Percentiles rank a stretch among this genome's conserved stretches.
These are phyloP conservation scores for Jaltomata sinuosa DNA, from an alignment of 257 asterid genomes.

Conservation along the genomic window DNA sequence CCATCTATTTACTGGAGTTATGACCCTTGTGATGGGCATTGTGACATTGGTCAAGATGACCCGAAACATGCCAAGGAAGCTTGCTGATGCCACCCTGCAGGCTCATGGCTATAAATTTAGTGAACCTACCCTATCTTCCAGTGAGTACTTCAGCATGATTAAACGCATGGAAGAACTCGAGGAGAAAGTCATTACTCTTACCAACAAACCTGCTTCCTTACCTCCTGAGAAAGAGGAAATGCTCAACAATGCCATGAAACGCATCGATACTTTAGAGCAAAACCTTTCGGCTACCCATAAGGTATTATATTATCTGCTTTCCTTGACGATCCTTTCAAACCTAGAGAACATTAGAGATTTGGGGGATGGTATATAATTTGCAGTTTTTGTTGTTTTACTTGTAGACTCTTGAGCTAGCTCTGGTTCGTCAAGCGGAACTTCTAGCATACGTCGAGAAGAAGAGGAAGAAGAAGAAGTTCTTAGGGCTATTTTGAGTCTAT, in stretches of 20 bases:
- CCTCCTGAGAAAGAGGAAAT: slow-evolving; percentile 80
- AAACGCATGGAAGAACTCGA: slow-evolving; percentile 85
- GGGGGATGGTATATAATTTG: background rate
- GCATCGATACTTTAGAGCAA: slow-evolving; percentile 66
- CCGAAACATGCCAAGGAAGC: slow-evolving; percentile 76
- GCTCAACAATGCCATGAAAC: slow-evolving; percentile 51
- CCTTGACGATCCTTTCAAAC: background rate
- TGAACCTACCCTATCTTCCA: slow-evolving; percentile 38
- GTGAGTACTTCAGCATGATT: slow-evolving; percentile 71
- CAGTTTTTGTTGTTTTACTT: background rate
- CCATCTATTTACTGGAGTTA: slow-evolving; percentile 60
- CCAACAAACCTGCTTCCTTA: slow-evolving; percentile 44
- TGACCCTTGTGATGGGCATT: slow-evolving; percentile 76
- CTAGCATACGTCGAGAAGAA: slow-evolving; percentile 68
- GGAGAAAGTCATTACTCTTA: slow-evolving; percentile 45
- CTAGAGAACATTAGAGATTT: background rate
- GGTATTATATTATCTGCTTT: background rate
- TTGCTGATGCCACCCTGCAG: slow-evolving; percentile 59
- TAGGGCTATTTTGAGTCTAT: slow-evolving; percentile 18
- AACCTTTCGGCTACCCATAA: slow-evolving; percentile 64
- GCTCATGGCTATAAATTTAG: slow-evolving; percentile 35
- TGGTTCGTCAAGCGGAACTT: slow-evolving; percentile 59
- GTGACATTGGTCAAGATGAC: slow-evolving; percentile 82
- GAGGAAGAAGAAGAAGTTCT: slow-evolving; percentile 83
- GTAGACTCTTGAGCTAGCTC: slow-evolving; percentile 68